Conservation (phyloP, 164 flowering plant genomes). For the Liquidambar formosana region DNA sequence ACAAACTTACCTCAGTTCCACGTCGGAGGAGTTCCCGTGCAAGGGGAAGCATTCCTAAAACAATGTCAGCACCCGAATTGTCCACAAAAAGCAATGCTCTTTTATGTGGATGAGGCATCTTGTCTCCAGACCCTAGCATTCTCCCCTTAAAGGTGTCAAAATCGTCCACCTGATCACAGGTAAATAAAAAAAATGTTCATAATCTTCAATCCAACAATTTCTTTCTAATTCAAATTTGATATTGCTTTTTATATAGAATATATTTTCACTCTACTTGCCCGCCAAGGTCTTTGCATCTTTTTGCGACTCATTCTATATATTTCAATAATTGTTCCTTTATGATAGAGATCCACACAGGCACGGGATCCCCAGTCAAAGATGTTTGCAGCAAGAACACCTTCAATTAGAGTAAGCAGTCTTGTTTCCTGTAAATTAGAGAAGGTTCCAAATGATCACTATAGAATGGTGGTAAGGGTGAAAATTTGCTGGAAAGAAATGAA, state of each 20-base stretch:
- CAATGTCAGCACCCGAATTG: constrained; percentile 95
- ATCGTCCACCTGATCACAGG: constrained; percentile 79
- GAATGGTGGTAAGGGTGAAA: neutral
- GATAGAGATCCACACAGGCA: constrained; percentile 99
- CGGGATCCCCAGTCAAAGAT: constrained; percentile 99
- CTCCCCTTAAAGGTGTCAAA: constrained; percentile 81
- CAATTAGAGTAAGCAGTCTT: constrained; percentile 78
- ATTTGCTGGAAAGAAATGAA: neutral
- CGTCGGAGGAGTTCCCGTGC: constrained; percentile 95
- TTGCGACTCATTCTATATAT: constrained; percentile 97
- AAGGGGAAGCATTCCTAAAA: constrained; percentile 97
- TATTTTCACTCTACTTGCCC: constrained; percentile 48
- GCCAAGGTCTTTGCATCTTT: constrained; percentile 99
- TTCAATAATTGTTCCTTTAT: constrained; percentile 94
- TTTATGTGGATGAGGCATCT: constrained; percentile 59
- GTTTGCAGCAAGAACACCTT: constrained; percentile 99
- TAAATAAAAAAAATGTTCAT: neutral
- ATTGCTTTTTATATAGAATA: neutral
- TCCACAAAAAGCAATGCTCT: constrained; percentile 98
- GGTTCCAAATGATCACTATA: constrained; percentile 9
- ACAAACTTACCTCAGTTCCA: constrained; percentile 83
- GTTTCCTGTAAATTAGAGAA: constrained; percentile 56
- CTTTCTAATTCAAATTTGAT: neutral
- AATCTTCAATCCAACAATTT: neutral
- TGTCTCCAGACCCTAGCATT: constrained; percentile 77